Base-by-base conservation (phyloP, 2,329 filamentous ascomycete genomes). In the Penicillium sp. region DNA sequence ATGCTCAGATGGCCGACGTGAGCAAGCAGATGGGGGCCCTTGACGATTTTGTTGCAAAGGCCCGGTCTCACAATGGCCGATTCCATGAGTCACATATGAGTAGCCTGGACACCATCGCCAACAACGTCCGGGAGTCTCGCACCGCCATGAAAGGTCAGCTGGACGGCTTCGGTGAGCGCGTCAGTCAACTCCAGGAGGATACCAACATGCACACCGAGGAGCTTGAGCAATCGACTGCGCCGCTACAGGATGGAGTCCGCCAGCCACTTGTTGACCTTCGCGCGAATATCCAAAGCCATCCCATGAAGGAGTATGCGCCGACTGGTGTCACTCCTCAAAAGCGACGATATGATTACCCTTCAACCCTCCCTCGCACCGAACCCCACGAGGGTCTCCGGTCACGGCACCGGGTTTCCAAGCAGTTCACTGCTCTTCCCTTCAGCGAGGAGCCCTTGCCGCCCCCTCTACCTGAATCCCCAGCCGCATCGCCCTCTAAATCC, bases 291-390 rank as follows among this genome's bases (percentile, higher is more conserved):
- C 73, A 79, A 13, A 73, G 71, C 41, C 83, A 84, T 1, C 70
- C 76, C 4, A 77, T 97, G 45, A 79, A 83, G 46, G 90, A 96
- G 66, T 97, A 97, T 68, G 76, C 82, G 32, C 81, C 88, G 0
- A 97, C 93, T 0, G 92, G 93, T 44, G 79, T 86, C 41, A 97
- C 93, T 1, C 93, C 93, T 0, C 82, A 87, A 64, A 93, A 91
- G 72, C 75, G 78, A 27, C 78, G 83, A 45, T 98, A 97, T 70
- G 78, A 82, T n/a, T 95, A 89, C 63, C 88, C 89, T 0, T 87
- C 81, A 1, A 76, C 79, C 2, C 77, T 98, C 1, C 93, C 93
- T 3, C 83, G 84, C 24, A 97, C 93, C 0, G 80, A 83, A 61
- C 62, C 72, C 1, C 81, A 84, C 61, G 79, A 84, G 10, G 72